Evolutionary conservation across 2,329 filamentous ascomycete species (phyloP).

Genomic region (Cryphonectria carpinicola): DNA sequence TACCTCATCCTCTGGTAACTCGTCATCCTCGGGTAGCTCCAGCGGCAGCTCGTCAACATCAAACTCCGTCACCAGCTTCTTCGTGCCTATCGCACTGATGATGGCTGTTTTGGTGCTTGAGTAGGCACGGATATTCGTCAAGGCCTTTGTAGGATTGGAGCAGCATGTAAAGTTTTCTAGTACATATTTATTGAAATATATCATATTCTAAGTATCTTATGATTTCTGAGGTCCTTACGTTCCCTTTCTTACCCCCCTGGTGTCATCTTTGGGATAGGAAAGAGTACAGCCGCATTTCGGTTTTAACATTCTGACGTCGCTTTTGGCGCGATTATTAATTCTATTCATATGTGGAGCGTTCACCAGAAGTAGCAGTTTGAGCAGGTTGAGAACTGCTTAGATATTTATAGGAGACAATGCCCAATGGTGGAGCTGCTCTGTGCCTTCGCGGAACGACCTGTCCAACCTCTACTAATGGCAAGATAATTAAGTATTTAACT

Average conservation of each 20-base stretch:
- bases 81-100: not conserved
- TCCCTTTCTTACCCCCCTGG: not conserved
- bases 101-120: not conserved
- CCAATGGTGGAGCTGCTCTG: not conserved
- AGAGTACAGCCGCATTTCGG: not conserved
- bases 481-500: not conserved
- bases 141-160: not conserved
- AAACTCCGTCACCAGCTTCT: not conserved
- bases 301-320: not conserved
- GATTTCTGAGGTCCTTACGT: not conserved
- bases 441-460: not conserved
- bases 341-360: no score
- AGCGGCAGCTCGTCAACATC: conserved; percentile 6
- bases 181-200: not conserved
- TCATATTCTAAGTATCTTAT: not conserved
- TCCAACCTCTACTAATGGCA: not conserved
- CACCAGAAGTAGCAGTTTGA: not conserved
- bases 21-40: conserved; percentile 13
- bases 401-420: not conserved
- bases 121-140: not conserved
- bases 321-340: no score
- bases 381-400: not conserved
- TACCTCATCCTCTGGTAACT: conserved; percentile 5
- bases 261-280: not conserved
- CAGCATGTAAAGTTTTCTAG: not conserved